phyloP scores from a whole-genome alignment of 768 basidiomycete genomes.

The Mycena amicta region DNA sequence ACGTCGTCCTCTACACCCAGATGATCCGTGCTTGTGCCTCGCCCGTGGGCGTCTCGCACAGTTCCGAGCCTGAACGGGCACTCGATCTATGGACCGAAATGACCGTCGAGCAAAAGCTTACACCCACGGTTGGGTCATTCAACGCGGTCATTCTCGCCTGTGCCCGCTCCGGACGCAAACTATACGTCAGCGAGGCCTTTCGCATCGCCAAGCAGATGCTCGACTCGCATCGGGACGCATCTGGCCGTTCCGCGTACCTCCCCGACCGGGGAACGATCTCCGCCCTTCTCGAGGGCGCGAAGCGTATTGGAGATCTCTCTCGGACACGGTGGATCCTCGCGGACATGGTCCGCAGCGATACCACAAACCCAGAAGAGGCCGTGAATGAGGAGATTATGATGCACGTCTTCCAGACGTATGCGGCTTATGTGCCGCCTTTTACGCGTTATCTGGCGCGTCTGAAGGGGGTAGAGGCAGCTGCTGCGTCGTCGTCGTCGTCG shows the following conservation, averaged over 20 bases:
- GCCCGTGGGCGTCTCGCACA: conserved; percentile 41
- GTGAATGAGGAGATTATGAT: conserved; percentile 74
- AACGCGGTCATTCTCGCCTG: conserved; percentile 84
- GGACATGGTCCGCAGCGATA: conserved; percentile 63
- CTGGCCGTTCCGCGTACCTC: conserved; percentile 52
- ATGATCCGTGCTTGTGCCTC: conserved; percentile 90
- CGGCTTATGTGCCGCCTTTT: conserved; percentile 76
- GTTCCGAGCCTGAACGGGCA: conserved; percentile 87
- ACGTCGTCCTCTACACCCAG: conserved; percentile 67
- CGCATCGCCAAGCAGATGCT: conserved; percentile 87
- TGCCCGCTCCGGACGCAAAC: conserved; percentile 60
- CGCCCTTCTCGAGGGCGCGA: conserved; percentile 88
- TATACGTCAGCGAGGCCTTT: conserved; percentile 81
- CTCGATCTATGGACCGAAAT: conserved; percentile 94
- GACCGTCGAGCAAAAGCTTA: conserved; percentile 67
- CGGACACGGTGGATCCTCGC: conserved; percentile 89
- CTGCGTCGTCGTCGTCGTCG: too few relatives aligned
- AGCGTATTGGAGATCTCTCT: conserved; percentile 80
- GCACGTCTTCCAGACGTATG: conserved; percentile 87
- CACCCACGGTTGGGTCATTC: conserved; percentile 71
- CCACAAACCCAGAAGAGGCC: conserved; percentile 27
- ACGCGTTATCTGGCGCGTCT: conserved; percentile 50
- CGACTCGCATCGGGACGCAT: conserved; percentile 70
- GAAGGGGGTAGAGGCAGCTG: not conserved
- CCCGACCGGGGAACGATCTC: conserved; percentile 75